Conservation (phyloP, 139 green algal genomes). For the Chlorella sp. region DNA sequence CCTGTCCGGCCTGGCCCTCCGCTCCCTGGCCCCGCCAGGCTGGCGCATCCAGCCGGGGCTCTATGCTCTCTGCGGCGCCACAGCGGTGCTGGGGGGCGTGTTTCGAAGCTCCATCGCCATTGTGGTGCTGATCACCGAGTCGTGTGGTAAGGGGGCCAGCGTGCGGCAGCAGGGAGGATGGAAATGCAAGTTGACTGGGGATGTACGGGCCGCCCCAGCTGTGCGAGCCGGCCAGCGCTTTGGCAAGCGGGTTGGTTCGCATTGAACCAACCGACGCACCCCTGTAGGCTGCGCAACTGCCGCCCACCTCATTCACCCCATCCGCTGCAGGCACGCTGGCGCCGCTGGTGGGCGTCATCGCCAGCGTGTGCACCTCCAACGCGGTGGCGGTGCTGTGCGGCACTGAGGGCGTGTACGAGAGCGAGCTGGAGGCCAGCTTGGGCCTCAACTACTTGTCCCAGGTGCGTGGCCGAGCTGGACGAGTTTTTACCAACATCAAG, state of each 20-base stretch:
- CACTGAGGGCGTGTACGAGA: constrained; percentile 25
- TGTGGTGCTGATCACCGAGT: constrained; percentile 91
- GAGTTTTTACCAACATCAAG: no score
- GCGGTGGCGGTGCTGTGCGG: neutral
- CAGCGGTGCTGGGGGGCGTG: constrained; percentile 86
- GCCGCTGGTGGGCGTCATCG: constrained; percentile 20
- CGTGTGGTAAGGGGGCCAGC: constrained; percentile 16
- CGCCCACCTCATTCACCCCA: no score
- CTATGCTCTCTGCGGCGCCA: constrained; percentile 85
- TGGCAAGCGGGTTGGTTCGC: no score
- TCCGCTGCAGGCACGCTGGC: neutral
- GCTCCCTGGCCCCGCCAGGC: constrained; percentile 53
- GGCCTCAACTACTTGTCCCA: constrained; percentile 21
- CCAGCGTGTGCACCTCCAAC: neutral
- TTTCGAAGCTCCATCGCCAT: constrained; percentile 90
- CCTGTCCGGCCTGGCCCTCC: constrained; percentile 71
- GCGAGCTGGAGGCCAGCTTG: constrained; percentile 1
- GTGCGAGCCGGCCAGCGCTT: no score
- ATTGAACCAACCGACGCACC: no score
- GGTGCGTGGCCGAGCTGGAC: neutral
- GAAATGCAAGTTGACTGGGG: no score
- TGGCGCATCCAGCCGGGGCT: constrained; percentile 73
- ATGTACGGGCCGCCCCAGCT: no score
- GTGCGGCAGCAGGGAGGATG: no score
- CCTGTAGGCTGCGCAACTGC: no score